Percentiles rank a stretch among this genome's conserved stretches.
Evolutionary conservation across 768 basidiomycete species (phyloP).

Genomic region (Holtermannia corniformis): DNA sequence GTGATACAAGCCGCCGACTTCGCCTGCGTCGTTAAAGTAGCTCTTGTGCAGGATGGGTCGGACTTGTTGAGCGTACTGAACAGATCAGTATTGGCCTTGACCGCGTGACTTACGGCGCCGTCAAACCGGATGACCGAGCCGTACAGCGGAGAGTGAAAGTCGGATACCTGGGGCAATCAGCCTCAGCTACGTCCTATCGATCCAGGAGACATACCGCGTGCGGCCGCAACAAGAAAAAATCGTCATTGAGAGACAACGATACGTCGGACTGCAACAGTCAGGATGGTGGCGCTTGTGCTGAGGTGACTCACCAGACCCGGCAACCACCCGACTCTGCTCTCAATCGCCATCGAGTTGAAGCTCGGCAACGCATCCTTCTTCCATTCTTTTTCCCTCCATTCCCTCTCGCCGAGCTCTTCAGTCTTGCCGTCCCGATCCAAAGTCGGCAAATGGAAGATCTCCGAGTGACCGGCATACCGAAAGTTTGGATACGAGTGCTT

Average conservation of each 20-base stretch:
- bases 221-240: slow-evolving; percentile 32
- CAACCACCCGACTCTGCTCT: slow-evolving; percentile 30
- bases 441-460: slow-evolving; percentile 34
- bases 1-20: slow-evolving; percentile 33
- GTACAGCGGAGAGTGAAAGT: slow-evolving; percentile 33
- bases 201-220: slow-evolving; percentile 23
- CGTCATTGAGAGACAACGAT: slow-evolving; percentile 31
- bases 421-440: slow-evolving; percentile 18
- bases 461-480: slow-evolving; percentile 30
- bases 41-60: slow-evolving; percentile 28
- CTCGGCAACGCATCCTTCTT: slow-evolving; percentile 25
- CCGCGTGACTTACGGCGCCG: slow-evolving; percentile 15
- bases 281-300: too few species aligned
- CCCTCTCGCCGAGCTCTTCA: slow-evolving; percentile 19
- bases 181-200: neutral
- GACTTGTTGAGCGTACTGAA: slow-evolving; percentile 27
- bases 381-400: slow-evolving; percentile 31
- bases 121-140: slow-evolving; percentile 37
- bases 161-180: slow-evolving; percentile 13
- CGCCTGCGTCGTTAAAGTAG: slow-evolving; percentile 31
- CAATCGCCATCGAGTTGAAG: slow-evolving; percentile 39
- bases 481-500: slow-evolving; percentile 21
- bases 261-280: slow-evolving; percentile 22
- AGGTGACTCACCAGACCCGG: slow-evolving; percentile 29
- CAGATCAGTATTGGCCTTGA: neutral